These are phyloP conservation scores for Camellia granthamiana DNA, from an alignment of 148 eudicot genomes.

Conservation along the genomic window DNA sequence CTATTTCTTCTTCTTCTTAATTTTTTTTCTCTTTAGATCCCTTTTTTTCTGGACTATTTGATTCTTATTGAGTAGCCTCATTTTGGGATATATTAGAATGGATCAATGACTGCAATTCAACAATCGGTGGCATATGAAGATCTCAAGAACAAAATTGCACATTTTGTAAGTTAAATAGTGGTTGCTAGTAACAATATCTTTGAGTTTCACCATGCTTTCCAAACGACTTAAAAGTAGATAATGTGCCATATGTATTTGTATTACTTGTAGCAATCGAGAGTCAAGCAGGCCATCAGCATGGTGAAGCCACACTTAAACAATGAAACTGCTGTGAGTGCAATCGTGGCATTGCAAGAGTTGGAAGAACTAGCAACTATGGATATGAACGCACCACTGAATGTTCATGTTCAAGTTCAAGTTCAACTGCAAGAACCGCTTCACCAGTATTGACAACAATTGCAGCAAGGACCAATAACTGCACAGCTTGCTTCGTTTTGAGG, in stretches of 20 bases:
- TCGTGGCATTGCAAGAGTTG: slow-evolving; percentile 56
- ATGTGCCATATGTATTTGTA: no score
- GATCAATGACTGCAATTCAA: slow-evolving; percentile 19
- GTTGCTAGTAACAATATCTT: neutral
- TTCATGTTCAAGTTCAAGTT: slow-evolving; percentile 14
- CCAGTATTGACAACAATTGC: neutral
- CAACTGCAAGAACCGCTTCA: slow-evolving; percentile 14
- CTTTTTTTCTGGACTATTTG: no score
- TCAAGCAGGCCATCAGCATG: slow-evolving; percentile 41
- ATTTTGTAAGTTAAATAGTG: slow-evolving; percentile 37
- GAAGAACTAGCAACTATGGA: slow-evolving; percentile 47
- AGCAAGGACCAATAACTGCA: neutral
- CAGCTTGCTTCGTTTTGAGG: neutral
- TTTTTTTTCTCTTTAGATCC: no score
- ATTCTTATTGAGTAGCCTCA: neutral
- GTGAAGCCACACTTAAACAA: slow-evolving; percentile 51
- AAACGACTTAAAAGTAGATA: neutral
- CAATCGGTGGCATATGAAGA: slow-evolving; percentile 35
- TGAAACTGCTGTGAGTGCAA: slow-evolving; percentile 31
- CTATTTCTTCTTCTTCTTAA: no score
- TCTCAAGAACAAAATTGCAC: slow-evolving; percentile 41
- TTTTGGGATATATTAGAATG: slow-evolving; percentile 25
- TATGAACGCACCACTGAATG: slow-evolving; percentile 21
- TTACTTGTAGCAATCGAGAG: slow-evolving; percentile 52
- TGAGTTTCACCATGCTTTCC: neutral